These are phyloP conservation scores for Paratinospora sagittata DNA, from an alignment of 164 flowering plant genomes.

Conservation along the genomic window DNA sequence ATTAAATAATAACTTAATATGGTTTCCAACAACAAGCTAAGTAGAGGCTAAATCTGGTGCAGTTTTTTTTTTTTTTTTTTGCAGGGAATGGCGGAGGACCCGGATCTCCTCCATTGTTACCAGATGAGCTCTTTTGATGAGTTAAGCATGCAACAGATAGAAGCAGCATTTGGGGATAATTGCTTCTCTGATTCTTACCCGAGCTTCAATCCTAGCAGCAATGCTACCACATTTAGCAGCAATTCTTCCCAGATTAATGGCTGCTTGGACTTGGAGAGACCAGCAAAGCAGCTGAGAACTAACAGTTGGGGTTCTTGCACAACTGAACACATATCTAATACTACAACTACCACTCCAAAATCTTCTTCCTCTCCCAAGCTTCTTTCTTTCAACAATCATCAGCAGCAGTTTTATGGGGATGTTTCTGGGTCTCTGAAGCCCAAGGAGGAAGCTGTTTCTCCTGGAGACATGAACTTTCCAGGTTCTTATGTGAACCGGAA, in stretches of 20 bases:
- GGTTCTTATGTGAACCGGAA: constrained; percentile 23
- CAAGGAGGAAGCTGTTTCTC: constrained; percentile 35
- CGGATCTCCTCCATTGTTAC: constrained; percentile 36
- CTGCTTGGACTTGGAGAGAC: constrained; percentile 23
- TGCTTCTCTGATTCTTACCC: constrained; percentile 25
- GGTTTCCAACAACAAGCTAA: too few relatives aligned
- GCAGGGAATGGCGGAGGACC: constrained; percentile 60
- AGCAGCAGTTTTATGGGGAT: constrained; percentile 14
- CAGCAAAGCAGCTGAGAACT: constrained; percentile 42
- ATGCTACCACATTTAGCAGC: constrained; percentile 14
- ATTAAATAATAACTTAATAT: too few relatives aligned
- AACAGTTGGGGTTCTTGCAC: constrained; percentile 39
- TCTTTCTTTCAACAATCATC: constrained; percentile 22
- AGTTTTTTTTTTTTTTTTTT: not conserved
- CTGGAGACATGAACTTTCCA: constrained; percentile 10
- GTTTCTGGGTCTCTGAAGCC: constrained; percentile 32
- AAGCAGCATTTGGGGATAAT: constrained; percentile 39
- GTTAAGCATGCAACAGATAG: constrained; percentile 30
- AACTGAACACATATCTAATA: constrained; percentile 15
- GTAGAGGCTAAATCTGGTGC: too few relatives aligned
- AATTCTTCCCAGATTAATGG: constrained; percentile 15
- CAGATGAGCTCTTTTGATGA: constrained; percentile 40
- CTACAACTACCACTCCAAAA: constrained; percentile 17
- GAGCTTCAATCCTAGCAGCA: constrained; percentile 13
- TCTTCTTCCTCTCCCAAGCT: constrained; percentile 21